phyloP scores from a whole-genome alignment of 371 early-diverging fungal species.

The Synchytrium microbalum region DNA sequence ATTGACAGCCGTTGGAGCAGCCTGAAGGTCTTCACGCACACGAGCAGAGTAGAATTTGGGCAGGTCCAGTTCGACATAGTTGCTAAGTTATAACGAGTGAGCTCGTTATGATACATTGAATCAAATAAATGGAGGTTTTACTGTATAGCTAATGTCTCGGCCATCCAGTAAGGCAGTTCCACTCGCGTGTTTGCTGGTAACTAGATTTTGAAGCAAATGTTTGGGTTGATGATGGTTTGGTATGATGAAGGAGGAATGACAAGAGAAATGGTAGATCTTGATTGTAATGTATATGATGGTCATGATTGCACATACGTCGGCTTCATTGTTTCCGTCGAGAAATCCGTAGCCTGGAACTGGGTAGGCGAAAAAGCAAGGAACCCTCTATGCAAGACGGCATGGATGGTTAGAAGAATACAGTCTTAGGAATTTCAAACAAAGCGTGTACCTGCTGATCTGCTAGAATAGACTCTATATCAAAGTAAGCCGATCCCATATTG shows the following conservation, averaged over 20 bases:
- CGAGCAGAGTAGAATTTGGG: constrained; percentile 43
- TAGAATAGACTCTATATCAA: constrained; percentile 47
- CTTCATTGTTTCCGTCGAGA: constrained; percentile 36
- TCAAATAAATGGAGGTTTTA: constrained; percentile 3
- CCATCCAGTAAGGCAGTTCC: constrained; percentile 52
- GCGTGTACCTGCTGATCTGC: constrained; percentile 46
- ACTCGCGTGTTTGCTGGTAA: constrained; percentile 39
- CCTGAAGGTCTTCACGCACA: constrained; percentile 39
- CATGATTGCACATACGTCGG: constrained; percentile 19
- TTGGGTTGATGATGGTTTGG: not conserved
- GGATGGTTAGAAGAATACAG: not conserved
- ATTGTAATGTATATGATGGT: not conserved
- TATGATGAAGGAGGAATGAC: constrained; percentile 5
- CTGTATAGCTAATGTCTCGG: constrained; percentile 28
- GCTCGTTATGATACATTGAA: not conserved
- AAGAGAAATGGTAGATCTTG: not conserved
- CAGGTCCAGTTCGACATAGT: constrained; percentile 36
- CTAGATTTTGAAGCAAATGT: constrained; percentile 14
- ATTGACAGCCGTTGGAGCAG: constrained; percentile 40
- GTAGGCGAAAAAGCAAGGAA: constrained; percentile 24
- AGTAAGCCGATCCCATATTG: constrained; percentile 25
- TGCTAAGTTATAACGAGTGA: constrained; percentile 18
- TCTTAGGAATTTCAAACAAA: not conserved
- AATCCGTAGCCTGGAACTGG: constrained; percentile 40
- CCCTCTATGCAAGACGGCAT: constrained; percentile 14